Percentiles rank a stretch among this genome's conserved stretches.
Evolutionary conservation across 768 basidiomycete species (phyloP).

Genomic region (Calocybe gangraenosa): DNA sequence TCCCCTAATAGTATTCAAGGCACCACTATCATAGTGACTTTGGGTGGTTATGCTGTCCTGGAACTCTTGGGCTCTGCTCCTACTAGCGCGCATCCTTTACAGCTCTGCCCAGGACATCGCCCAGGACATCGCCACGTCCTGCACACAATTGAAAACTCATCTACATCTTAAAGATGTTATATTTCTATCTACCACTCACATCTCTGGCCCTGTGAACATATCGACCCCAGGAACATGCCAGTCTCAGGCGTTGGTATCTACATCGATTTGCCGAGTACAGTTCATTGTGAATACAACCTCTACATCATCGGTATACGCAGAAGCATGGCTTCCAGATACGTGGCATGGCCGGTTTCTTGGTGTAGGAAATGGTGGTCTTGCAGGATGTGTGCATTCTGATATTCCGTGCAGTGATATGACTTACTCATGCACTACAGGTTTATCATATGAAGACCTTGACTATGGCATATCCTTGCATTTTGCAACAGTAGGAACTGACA

Average conservation of each 20-base stretch:
- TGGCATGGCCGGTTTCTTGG: slow-evolving; percentile 10
- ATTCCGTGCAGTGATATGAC: neutral
- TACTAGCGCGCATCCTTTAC: too few relatives aligned
- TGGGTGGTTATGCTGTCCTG: too few relatives aligned
- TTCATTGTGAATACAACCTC: slow-evolving; percentile 7
- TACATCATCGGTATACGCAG: slow-evolving; percentile 7
- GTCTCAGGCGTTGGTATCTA: neutral
- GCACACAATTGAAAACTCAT: neutral
- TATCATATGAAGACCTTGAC: too few relatives aligned
- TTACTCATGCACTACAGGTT: too few relatives aligned
- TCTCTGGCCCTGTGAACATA: slow-evolving; percentile 1
- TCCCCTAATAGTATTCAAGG: too few relatives aligned
- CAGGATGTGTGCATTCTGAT: neutral
- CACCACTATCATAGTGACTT: too few relatives aligned
- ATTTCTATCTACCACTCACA: slow-evolving; percentile 2
- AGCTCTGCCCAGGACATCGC: too few relatives aligned
- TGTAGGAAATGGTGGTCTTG: slow-evolving; percentile 6
- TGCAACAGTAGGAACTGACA: slow-evolving; percentile 4
- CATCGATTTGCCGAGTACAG: slow-evolving; percentile 9
- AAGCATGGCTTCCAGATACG: slow-evolving; percentile 10
- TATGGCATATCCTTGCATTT: slow-evolving; percentile 8
- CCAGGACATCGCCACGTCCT: too few relatives aligned
- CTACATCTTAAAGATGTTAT: slow-evolving; percentile 6
- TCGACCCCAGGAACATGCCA: slow-evolving; percentile 8
- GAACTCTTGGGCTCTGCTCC: too few relatives aligned